These are phyloP conservation scores for Bretschneidera sinensis DNA, from an alignment of 345 rosid genomes.

Conservation along the genomic window DNA sequence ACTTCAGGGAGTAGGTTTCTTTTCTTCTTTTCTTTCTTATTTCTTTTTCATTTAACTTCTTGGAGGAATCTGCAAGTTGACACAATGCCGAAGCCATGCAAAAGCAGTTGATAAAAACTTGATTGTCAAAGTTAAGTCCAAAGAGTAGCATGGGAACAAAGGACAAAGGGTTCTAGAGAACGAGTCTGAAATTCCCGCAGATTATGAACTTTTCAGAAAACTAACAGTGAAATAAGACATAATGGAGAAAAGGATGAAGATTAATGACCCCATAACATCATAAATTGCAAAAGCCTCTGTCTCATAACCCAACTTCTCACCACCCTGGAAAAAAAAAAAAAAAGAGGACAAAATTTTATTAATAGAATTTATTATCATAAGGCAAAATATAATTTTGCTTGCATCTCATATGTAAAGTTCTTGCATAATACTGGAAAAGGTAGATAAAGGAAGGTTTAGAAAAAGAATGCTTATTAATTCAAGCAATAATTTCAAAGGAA, in stretches of 20 bases:
- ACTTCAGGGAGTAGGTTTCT: too few relatives aligned
- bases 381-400: too few relatives aligned
- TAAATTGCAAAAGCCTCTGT: conserved; percentile 87
- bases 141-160: conserved; percentile 4
- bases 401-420: too few relatives aligned
- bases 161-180: too few relatives aligned
- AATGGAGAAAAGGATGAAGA: conserved; percentile 16
- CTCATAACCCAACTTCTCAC: conserved; percentile 76
- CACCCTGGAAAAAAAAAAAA: conserved; percentile 24
- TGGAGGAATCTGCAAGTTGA: too few relatives aligned
- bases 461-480: neutral
- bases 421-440: conserved; percentile 44
- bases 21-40: too few relatives aligned
- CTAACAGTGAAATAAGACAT: conserved; percentile 5
- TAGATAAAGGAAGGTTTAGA: conserved; percentile 3
- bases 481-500: too few relatives aligned
- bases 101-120: neutral
- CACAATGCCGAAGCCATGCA: conserved; percentile 28
- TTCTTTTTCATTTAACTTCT: too few relatives aligned
- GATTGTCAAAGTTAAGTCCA: neutral
- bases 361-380: too few relatives aligned
- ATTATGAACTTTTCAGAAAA: neutral
- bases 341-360: too few relatives aligned
- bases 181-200: too few relatives aligned
- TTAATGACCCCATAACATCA: conserved; percentile 75